Base-by-base conservation (phyloP, 2,329 filamentous ascomycete species). In the Periconia sp. region DNA sequence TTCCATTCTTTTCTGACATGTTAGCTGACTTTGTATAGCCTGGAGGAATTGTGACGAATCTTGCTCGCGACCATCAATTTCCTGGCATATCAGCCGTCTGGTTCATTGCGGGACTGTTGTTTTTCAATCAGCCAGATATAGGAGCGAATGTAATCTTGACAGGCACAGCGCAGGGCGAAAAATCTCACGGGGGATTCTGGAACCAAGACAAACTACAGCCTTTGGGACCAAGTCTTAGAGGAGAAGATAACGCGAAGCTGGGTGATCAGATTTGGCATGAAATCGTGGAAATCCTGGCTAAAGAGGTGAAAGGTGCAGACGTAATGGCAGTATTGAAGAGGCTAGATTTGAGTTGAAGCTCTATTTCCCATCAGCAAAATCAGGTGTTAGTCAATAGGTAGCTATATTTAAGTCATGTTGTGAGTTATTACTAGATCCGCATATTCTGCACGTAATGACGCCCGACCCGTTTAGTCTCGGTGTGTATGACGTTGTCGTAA, bases 131-230 rank as follows among this genome's bases (percentile, higher is more conserved):
- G 11, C 52, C 68, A 5, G 62, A 65, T 27, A 56, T 70, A 46
- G 72, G 69, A 5, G 63, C 70, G 2, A 61, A 73, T 45, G 53
- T 58, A 18, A 51, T 71, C n/a, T 54, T 74, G 23, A 74, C 71
- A 41, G 72, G 65, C 7, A 68, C 70, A 1, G 64, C 58, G 2
- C 62, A 71, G 42, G 72, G 72, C 7, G 69, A 73, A 53, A 58
- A 54, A 19, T 57, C 62, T 1, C 70, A 74, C 48, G 71, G 68
- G 7, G 60, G 66, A 11, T 75, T 74, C 45, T 75, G 71, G 70
- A 61, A 71, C 47, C 57, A 68, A 37, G 71, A 74, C 46, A 52
- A 58, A 45, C 58, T 74, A 7, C 61, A 68, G 52, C 68, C 71
- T 11, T 46, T 66, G n/a, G 55, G 64, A 17, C 59, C 62, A 17